Base-by-base conservation (phyloP, 192 early-diverging fungal genomes). In the Podochytrium sp. region DNA sequence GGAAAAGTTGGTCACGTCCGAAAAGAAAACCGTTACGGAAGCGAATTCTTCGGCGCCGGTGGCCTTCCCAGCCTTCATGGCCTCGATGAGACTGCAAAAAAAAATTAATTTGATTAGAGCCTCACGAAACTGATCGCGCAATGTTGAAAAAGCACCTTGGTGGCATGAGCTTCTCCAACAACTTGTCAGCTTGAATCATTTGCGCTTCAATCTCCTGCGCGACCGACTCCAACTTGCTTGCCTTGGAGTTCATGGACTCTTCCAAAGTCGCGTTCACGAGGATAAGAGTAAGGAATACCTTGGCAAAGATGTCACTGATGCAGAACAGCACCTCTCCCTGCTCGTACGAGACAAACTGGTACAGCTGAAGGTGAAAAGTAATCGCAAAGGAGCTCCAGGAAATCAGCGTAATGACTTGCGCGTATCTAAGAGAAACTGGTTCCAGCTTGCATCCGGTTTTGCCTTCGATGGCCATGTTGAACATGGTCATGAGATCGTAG, bases 1-100 rank as follows among this genome's bases (percentile, higher is more conserved):
- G 40, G 42, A 65, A 56, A 82, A 83, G 77, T 81, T 81, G 71
- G 76, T 78, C 20, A 83, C 76, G 41, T 83, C 81, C n/a, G 63
- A 68, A 51, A 83, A 83, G 72, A 83, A 83, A 10, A 83, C 76
- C 6, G 81, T 81, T 10, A 83, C 81, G 16, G 58, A 71, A 4
- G 72, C 43, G 63, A 69, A 83, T 35, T 81, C 79, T 52, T 80
- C 43, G 23, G 81, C 68, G 2, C 65, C 81, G 27, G 79, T 70
- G 7, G 62, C 69, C 43, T 75, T 67, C 25, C 81, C 81, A 18
- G 57, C 49, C 59, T 83, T 83, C 75, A 83, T 56, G 25, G 81
- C 71, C 53, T 78, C 56, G 18, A 81, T 47, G 23, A 78, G 49
- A 32, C 69, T 71, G 37, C 18, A 47, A 7, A 38, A 53, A 50